Conservation (phyloP, 2,329 filamentous ascomycete genomes). For the Emydomyces testavorans region DNA sequence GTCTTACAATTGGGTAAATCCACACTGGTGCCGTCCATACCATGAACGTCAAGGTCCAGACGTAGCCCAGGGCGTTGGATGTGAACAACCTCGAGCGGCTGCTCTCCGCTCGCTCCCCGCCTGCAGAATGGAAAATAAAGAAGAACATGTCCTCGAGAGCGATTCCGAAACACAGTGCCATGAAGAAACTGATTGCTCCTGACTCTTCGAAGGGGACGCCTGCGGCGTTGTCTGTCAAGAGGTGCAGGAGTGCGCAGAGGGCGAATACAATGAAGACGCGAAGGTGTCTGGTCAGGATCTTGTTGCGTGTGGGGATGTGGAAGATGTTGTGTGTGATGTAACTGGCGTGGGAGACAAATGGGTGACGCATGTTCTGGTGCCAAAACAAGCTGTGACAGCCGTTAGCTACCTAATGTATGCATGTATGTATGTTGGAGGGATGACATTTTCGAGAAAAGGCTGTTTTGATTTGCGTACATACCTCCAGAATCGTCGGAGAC, state of each 20-base stretch:
- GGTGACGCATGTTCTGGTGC: slow-evolving; percentile 8
- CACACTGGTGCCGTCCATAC: slow-evolving; percentile 9
- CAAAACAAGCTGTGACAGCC: not conserved
- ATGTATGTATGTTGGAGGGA: not conserved
- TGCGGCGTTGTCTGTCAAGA: slow-evolving; percentile 8
- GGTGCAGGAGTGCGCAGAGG: slow-evolving; percentile 11
- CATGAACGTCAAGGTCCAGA: slow-evolving; percentile 11
- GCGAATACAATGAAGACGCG: slow-evolving; percentile 10
- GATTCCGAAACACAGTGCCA: slow-evolving; percentile 11
- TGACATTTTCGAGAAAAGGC: too few species aligned
- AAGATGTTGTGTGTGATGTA: slow-evolving; percentile 6
- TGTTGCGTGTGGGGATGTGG: not conserved
- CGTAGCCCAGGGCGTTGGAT: slow-evolving; percentile 8
- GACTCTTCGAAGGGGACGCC: slow-evolving; percentile 10
- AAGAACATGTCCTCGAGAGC: slow-evolving; percentile 11
- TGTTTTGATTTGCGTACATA: too few species aligned
- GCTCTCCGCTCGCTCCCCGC: too few species aligned
- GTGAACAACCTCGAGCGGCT: not conserved
- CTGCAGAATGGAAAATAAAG: not conserved
- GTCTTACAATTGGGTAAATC: slow-evolving; percentile 9
- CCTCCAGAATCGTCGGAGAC: slow-evolving; percentile 14
- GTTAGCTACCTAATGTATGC: not conserved
- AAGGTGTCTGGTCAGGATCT: slow-evolving; percentile 5
- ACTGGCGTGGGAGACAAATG: not conserved
- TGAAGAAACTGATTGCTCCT: slow-evolving; percentile 10